A percentile compares a stretch with the other conserved stretches of the same genome.
Evolutionary conservation across 129 eudicot species (phyloP).

Genomic region (Kitagawia praeruptora): DNA sequence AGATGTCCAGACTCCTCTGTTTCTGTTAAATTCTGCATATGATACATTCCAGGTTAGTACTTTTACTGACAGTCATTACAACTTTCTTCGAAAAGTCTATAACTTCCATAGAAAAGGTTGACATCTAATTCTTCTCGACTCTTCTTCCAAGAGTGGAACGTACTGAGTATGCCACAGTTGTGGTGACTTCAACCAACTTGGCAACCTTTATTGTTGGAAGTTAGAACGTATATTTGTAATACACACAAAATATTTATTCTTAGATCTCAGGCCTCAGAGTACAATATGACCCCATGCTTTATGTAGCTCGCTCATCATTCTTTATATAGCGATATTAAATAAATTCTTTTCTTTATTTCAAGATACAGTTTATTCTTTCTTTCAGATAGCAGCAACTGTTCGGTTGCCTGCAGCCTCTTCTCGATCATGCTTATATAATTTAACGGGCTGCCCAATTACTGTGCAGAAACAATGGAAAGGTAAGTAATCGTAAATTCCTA

Average conservation of each 20-base stretch:
- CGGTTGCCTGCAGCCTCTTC: not conserved
- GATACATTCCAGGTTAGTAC: slow-evolving; percentile 8
- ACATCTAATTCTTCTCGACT: no score
- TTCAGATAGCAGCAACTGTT: not conserved
- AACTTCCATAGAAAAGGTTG: not conserved
- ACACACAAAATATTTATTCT: not conserved
- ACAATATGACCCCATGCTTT: not conserved
- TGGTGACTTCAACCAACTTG: no score
- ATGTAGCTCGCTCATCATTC: not conserved
- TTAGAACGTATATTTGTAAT: no score
- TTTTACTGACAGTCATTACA: not conserved
- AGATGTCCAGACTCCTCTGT: not conserved
- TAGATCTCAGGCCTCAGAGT: no score
- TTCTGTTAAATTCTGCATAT: slow-evolving; percentile 2
- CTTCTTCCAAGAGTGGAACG: no score
- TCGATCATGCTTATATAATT: slow-evolving; percentile 3
- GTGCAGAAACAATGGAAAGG: not conserved
- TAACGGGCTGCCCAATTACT: not conserved
- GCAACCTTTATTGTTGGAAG: no score
- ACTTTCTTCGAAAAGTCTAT: not conserved
- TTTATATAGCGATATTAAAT: not conserved
- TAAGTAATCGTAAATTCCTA: not conserved
- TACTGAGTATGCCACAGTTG: no score
- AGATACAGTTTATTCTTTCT: not conserved
- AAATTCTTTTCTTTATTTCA: not conserved